Evolutionary conservation across 2,329 filamentous ascomycete species (phyloP).

Genomic region (Madurella mycetomatis): DNA sequence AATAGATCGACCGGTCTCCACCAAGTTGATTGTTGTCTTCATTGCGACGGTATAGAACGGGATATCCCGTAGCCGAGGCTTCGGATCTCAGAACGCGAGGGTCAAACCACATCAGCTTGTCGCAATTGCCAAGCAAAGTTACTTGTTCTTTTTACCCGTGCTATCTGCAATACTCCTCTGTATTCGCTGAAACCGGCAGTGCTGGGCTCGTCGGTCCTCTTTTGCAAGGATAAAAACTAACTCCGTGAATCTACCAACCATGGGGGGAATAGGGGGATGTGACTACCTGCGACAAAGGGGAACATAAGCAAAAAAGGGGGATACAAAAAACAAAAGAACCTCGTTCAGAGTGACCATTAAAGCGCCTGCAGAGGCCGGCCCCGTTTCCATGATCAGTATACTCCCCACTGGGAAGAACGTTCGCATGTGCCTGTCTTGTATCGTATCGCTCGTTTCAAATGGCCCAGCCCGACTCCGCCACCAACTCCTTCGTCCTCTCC

Average conservation of each 20-base stretch:
- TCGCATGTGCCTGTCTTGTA: neutral
- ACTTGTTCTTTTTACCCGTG: neutral
- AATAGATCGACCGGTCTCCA: too few relatives aligned
- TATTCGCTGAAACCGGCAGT: slow-evolving; percentile 3
- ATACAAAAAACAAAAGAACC: neutral
- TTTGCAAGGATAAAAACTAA: slow-evolving; percentile 8
- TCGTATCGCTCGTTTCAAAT: neutral
- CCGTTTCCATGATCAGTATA: neutral
- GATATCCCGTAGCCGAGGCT: too few relatives aligned
- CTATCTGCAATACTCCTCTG: neutral
- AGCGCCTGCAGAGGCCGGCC: neutral
- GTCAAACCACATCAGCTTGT: too few relatives aligned
- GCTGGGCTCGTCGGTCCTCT: slow-evolving; percentile 4
- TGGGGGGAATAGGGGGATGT: slow-evolving; percentile 9
- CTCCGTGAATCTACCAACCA: slow-evolving; percentile 13
- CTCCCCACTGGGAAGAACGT: neutral
- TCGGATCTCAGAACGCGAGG: too few relatives aligned
- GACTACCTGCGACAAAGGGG: slow-evolving; percentile 8
- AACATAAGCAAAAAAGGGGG: neutral
- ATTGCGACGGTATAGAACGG: too few relatives aligned
- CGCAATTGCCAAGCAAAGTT: too few relatives aligned
- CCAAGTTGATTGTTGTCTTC: too few relatives aligned
- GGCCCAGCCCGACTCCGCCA: neutral
- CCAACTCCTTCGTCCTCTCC: neutral
- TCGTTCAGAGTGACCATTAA: slow-evolving; percentile 3